These are phyloP conservation scores for Monascus ruber DNA, from an alignment of 2,329 filamentous ascomycete species.

Conservation along the genomic window DNA sequence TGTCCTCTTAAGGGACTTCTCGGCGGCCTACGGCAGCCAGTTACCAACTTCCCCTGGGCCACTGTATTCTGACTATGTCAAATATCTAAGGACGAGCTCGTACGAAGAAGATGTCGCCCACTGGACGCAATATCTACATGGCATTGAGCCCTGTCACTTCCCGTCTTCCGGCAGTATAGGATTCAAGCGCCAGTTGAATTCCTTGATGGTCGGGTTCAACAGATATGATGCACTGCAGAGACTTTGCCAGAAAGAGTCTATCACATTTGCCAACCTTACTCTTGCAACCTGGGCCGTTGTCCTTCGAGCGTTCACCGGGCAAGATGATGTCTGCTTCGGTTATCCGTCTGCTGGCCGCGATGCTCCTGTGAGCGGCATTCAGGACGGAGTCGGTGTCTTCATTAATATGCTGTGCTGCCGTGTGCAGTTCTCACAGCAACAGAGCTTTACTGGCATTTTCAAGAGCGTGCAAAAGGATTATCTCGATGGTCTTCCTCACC, in stretches of 20 bases:
- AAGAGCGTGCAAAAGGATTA: slow-evolving; percentile 37
- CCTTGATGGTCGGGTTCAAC: slow-evolving; percentile 17
- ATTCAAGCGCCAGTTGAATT: slow-evolving; percentile 12
- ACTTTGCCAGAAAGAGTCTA: slow-evolving; percentile 19
- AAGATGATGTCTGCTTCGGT: slow-evolving; percentile 32
- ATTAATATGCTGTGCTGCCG: slow-evolving; percentile 47
- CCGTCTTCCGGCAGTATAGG: slow-evolving; percentile 5
- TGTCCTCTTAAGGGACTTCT: slow-evolving; percentile 20
- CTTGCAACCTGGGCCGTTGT: slow-evolving; percentile 30
- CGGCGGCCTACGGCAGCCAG: slow-evolving; percentile 19
- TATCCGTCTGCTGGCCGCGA: slow-evolving; percentile 33
- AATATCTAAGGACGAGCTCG: slow-evolving; percentile 17
- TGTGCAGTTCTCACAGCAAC: slow-evolving; percentile 26
- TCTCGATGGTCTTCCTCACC: slow-evolving; percentile 36
- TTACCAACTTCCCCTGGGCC: slow-evolving; percentile 18
- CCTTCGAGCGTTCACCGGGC: slow-evolving; percentile 18
- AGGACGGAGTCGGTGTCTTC: slow-evolving; percentile 38
- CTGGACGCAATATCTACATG: slow-evolving; percentile 25
- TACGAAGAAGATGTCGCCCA: slow-evolving; percentile 16
- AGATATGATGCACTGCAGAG: slow-evolving; percentile 18
- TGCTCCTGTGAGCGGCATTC: slow-evolving; percentile 33
- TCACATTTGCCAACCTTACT: slow-evolving; percentile 27
- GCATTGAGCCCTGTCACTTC: slow-evolving; percentile 21
- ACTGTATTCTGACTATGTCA: slow-evolving; percentile 27
- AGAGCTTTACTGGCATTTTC: slow-evolving; percentile 28